Evolutionary conservation across 805 yeast species (phyloP).

Genomic region (Wickerhamiella lipophila): DNA sequence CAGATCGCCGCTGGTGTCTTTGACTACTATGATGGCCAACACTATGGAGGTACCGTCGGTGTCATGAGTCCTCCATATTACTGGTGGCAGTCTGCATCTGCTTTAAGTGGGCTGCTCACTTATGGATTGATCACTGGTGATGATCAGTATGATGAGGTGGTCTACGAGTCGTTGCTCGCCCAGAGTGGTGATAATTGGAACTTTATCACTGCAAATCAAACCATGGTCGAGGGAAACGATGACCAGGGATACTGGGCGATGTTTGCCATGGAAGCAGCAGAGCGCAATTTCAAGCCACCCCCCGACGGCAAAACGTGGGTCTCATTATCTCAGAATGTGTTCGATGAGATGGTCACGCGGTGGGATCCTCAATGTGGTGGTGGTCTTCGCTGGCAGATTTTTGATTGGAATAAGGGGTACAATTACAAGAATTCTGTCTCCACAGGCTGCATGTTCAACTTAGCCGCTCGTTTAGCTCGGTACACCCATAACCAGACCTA

Average conservation of each 20-base stretch:
- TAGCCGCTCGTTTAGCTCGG: slow-evolving; percentile 74
- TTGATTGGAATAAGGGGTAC: slow-evolving; percentile 77
- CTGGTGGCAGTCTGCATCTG: slow-evolving; percentile 86
- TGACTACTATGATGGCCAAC: slow-evolving; percentile 62
- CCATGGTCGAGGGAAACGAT: slow-evolving; percentile 75
- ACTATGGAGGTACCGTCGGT: slow-evolving; percentile 55
- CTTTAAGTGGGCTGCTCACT: slow-evolving; percentile 50
- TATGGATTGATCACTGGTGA: slow-evolving; percentile 58
- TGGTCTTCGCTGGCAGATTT: slow-evolving; percentile 87
- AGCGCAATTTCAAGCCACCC: slow-evolving; percentile 57
- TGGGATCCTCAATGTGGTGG: slow-evolving; percentile 55
- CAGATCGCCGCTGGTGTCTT: slow-evolving; percentile 53
- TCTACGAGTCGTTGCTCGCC: slow-evolving; percentile 46
- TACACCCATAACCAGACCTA: slow-evolving; percentile 62
- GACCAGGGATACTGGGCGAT: slow-evolving; percentile 87
- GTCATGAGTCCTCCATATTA: slow-evolving; percentile 60
- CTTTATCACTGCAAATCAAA: slow-evolving; percentile 64
- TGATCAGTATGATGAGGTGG: slow-evolving; percentile 41
- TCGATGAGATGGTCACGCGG: slow-evolving; percentile 62
- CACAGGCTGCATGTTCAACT: slow-evolving; percentile 65
- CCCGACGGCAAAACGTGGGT: slow-evolving; percentile 44
- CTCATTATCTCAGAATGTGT: slow-evolving; percentile 62
- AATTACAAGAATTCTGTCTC: slow-evolving; percentile 78
- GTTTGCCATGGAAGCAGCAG: slow-evolving; percentile 68
- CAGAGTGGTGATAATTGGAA: slow-evolving; percentile 54